These are phyloP conservation scores for Puccinia horiana DNA, from an alignment of 1,284 basidiomycete genomes.

Conservation along the genomic window DNA sequence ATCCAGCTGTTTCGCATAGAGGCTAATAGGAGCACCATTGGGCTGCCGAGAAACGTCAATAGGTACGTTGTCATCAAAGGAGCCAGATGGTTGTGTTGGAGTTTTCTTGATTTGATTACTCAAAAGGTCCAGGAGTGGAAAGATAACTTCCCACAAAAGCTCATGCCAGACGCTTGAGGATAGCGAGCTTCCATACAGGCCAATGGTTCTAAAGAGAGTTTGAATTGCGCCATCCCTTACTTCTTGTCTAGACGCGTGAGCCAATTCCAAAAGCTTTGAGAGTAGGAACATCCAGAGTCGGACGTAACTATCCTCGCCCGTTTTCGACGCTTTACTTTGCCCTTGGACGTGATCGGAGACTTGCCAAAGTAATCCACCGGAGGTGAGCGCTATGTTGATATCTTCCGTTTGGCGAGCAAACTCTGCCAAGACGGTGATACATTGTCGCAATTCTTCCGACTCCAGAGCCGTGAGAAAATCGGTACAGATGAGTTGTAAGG, in stretches of 20 bases:
- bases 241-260: slow-evolving; percentile 78
- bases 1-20: slow-evolving; percentile 66
- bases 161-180: slow-evolving; percentile 79
- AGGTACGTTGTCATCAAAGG: slow-evolving; percentile 49
- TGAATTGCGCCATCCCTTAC: slow-evolving; percentile 91
- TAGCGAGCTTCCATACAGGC: slow-evolving; percentile 83
- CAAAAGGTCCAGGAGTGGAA: slow-evolving; percentile 79
- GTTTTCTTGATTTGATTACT: slow-evolving; percentile 57
- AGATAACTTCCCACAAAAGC: slow-evolving; percentile 82
- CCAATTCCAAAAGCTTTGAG: slow-evolving; percentile 76
- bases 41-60: slow-evolving; percentile 38
- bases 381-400: slow-evolving; percentile 91
- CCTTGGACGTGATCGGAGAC: slow-evolving; percentile 79
- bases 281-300: slow-evolving; percentile 89
- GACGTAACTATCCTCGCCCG: slow-evolving; percentile 66
- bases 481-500: slow-evolving; percentile 83
- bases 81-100: slow-evolving; percentile 9
- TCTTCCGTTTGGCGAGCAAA: slow-evolving; percentile 85
- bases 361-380: slow-evolving; percentile 84
- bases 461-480: slow-evolving; percentile 83
- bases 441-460: slow-evolving; percentile 75
- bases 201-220: slow-evolving; percentile 88
- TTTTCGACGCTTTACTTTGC: slow-evolving; percentile 68
- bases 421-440: slow-evolving; percentile 82
- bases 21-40: slow-evolving; percentile 51